These are phyloP conservation scores for Durio zibethinus DNA, from an alignment of 345 rosid species.

Conservation along the genomic window DNA sequence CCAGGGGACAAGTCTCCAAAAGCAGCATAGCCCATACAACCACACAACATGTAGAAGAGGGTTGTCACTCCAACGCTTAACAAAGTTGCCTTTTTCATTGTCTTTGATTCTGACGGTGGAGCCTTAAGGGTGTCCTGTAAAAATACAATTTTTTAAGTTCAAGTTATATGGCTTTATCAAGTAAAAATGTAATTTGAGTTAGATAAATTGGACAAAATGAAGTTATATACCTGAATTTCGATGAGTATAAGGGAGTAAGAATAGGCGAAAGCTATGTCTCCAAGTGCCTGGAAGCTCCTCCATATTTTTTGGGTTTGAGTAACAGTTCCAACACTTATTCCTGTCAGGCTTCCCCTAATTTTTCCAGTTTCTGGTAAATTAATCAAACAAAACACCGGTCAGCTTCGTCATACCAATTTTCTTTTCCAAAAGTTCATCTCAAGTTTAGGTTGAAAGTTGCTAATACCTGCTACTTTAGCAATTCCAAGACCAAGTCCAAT, in stretches of 20 bases:
- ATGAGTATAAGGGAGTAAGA: conserved; percentile 78
- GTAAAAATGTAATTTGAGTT: background rate
- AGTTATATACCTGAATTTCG: conserved; percentile 66
- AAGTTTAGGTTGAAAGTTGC: background rate
- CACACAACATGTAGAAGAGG: conserved; percentile 84
- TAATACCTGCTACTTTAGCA: conserved; percentile 55
- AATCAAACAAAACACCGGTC: conserved; percentile 3
- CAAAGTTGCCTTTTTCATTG: conserved; percentile 78
- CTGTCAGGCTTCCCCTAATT: conserved; percentile 68
- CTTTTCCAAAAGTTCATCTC: background rate
- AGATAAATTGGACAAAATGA: background rate
- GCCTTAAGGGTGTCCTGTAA: conserved; percentile 57
- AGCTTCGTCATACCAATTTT: background rate
- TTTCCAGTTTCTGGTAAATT: conserved; percentile 36
- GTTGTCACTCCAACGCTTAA: conserved; percentile 73
- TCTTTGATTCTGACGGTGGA: conserved; percentile 72
- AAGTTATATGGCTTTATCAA: background rate
- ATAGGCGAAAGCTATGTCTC: conserved; percentile 89
- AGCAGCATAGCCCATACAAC: conserved; percentile 85
- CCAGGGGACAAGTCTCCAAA: conserved; percentile 83
- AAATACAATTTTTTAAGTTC: background rate
- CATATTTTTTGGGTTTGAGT: conserved; percentile 68
- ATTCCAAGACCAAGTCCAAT: conserved; percentile 87
- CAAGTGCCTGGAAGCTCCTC: conserved; percentile 88
- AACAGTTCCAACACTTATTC: conserved; percentile 53